These are phyloP conservation scores for Scenedesmus sp. DNA, from an alignment of 163 green algal species.

Conservation along the genomic window DNA sequence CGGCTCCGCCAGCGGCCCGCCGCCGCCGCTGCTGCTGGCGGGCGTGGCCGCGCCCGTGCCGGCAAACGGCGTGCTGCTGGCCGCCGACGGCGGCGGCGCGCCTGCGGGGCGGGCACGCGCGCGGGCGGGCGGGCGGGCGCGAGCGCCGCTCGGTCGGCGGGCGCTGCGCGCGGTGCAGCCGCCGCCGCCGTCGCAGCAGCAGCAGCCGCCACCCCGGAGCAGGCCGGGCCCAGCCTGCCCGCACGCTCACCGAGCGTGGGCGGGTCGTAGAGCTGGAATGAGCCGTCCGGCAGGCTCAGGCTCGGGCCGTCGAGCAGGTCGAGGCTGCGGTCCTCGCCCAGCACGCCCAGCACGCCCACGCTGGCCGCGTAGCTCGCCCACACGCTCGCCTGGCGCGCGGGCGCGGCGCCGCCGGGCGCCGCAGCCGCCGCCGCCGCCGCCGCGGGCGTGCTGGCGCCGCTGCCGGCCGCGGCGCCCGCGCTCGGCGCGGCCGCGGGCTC, in stretches of 20 bases:
- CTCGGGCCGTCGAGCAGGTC: constrained; percentile 8
- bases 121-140: too few species aligned
- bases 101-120: constrained; percentile 3
- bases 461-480: constrained; percentile 13
- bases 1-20: not conserved
- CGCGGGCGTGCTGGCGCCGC: not conserved
- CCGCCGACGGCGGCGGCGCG: constrained; percentile 25
- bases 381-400: too few species aligned
- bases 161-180: too few species aligned
- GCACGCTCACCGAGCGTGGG: too few species aligned
- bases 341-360: constrained; percentile 7
- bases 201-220: too few species aligned
- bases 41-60: constrained; percentile 26
- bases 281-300: constrained; percentile 12
- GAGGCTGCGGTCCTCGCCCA: constrained; percentile 1
- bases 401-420: not conserved
- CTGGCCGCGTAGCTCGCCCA: constrained; percentile 14
- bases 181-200: too few species aligned
- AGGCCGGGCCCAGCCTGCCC: too few species aligned
- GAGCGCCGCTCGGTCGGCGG: too few species aligned
- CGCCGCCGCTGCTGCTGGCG: constrained; percentile 22
- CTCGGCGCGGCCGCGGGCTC: constrained; percentile 1
- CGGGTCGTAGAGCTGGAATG: too few species aligned
- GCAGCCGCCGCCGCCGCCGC: constrained; percentile 17
- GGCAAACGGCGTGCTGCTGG: constrained; percentile 3